Percentiles rank a stretch among this genome's conserved stretches.
These are phyloP conservation scores for Arthrobotrys sphaeroides DNA, from an alignment of 2,329 filamentous ascomycete genomes.

Conservation along the genomic window DNA sequence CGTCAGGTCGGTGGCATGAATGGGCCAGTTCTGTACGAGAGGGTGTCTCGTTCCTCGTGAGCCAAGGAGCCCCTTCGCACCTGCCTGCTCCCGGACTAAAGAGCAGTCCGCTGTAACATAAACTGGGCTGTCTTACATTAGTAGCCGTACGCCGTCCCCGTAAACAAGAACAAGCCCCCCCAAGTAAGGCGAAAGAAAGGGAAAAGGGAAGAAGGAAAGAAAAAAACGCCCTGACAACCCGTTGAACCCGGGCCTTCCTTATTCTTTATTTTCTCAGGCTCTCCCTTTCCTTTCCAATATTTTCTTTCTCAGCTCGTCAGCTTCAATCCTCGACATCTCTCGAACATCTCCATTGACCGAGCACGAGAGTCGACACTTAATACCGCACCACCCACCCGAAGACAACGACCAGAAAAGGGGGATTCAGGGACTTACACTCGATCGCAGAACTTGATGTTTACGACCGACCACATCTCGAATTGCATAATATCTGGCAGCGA, in stretches of 20 bases:
- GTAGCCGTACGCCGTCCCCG: slow-evolving; percentile 50
- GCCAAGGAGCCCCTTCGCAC: slow-evolving; percentile 28
- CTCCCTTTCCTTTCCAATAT: slow-evolving; percentile 37
- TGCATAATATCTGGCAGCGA: slow-evolving; percentile 2
- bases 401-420: slow-evolving; percentile 17
- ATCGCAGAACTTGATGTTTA: slow-evolving; percentile 43
- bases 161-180: slow-evolving; percentile 45
- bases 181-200: slow-evolving; percentile 20
- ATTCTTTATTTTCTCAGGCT: slow-evolving; percentile 51
- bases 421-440: slow-evolving; percentile 23
- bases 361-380: slow-evolving; percentile 15
- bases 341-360: slow-evolving; percentile 51
- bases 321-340: slow-evolving; percentile 20
- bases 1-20: slow-evolving; percentile 26
- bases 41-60: slow-evolving; percentile 34
- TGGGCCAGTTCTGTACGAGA: neutral
- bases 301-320: slow-evolving; percentile 36
- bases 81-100: slow-evolving; percentile 30
- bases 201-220: slow-evolving; percentile 7
- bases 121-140: slow-evolving; percentile 53
- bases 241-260: slow-evolving; percentile 25
- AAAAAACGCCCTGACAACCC: slow-evolving; percentile 25
- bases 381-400: neutral
- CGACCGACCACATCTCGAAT: slow-evolving; percentile 8
- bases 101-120: slow-evolving; percentile 36